Evolutionary conservation across 176 grass and related monocot genomes (phyloP).

Genomic region (Ampelocalamus luodianensis): DNA sequence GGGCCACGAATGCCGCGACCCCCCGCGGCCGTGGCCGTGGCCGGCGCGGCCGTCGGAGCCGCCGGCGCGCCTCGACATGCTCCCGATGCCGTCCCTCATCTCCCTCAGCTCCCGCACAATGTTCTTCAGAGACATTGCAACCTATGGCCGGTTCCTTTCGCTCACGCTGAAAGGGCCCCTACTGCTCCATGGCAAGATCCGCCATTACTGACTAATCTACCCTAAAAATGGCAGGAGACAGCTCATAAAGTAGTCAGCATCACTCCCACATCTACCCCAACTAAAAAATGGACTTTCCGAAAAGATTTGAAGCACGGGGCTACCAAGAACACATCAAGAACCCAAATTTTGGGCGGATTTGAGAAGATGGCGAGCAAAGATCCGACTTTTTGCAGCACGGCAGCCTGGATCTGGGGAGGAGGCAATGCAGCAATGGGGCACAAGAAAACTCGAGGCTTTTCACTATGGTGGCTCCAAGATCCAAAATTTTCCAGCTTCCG

Average conservation of each 20-base stretch:
- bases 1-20: slow-evolving; percentile 65
- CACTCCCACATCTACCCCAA: slow-evolving; percentile 40
- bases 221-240: slow-evolving; percentile 33
- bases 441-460: slow-evolving; percentile 13
- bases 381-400: slow-evolving; percentile 23
- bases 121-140: slow-evolving; percentile 84
- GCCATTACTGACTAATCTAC: slow-evolving; percentile 46
- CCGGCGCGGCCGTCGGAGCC: slow-evolving; percentile 46
- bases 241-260: slow-evolving; percentile 53
- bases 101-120: slow-evolving; percentile 90
- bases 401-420: slow-evolving; percentile 47
- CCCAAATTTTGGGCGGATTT: slow-evolving; percentile 26
- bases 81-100: slow-evolving; percentile 86
- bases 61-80: slow-evolving; percentile 72
- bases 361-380: slow-evolving; percentile 36
- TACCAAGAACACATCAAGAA: slow-evolving; percentile 33
- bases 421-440: slow-evolving; percentile 47
- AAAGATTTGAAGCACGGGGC: slow-evolving; percentile 31
- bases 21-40: slow-evolving; percentile 50
- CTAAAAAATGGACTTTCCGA: slow-evolving; percentile 25
- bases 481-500: slow-evolving; percentile 24
- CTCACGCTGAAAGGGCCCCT: slow-evolving; percentile 37
- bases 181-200: slow-evolving; percentile 52
- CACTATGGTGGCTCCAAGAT: slow-evolving; percentile 40
- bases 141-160: slow-evolving; percentile 23